Base-by-base conservation (phyloP, 2,329 filamentous ascomycete species). In the Colletotrichum lupini region DNA sequence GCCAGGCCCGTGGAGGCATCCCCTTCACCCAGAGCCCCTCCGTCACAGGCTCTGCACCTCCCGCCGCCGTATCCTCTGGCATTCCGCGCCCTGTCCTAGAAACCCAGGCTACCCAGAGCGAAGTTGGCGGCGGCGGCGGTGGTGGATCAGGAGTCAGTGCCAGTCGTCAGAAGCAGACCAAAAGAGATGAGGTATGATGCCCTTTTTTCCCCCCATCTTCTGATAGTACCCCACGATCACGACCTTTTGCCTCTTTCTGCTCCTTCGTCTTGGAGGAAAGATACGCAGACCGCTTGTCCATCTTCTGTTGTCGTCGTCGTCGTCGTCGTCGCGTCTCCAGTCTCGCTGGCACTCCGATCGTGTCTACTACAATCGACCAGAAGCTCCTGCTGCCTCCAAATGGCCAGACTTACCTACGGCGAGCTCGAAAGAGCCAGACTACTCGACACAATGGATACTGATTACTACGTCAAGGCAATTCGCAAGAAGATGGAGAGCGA, bases 401-500 rank as follows among this genome's bases (percentile, higher is more conserved):
- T 75, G 74, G 66, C 56, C 42, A 66, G 64, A 37, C 64, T 75
- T 55, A 73, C 74, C 35, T 75, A 75, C 62, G 26, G 62, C 55
- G 72, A 75, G 59, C 73, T 75, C 49, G 74, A 75, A 69, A 58
- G 68, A 53, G 73, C 69, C 58, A 67, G 73, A 26, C 37, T 62
- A 46, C 60, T 75, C 35, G 60, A 74, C 56, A 75, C 22, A 16
- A 78, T 78, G 74, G 74, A 78, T 72, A 76, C 83, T 84, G 76
- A 85, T 77, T 74, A 76, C 62, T 76, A 75, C 67, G 67, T 76
- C 76, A 81, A 98, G 97, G 97, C 97, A 65, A 98, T 99, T 82
- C 95, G 97, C 80, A 92, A 92, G 80, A 98, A 98, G 87, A 93
- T 99, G 88, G 97, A 99, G 87, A 96, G 91, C 81, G 97, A 99